Percentiles rank a stretch among this genome's conserved stretches.
Conservation (phyloP, 805 yeast genomes). For the Ogataea pignaliae region DNA sequence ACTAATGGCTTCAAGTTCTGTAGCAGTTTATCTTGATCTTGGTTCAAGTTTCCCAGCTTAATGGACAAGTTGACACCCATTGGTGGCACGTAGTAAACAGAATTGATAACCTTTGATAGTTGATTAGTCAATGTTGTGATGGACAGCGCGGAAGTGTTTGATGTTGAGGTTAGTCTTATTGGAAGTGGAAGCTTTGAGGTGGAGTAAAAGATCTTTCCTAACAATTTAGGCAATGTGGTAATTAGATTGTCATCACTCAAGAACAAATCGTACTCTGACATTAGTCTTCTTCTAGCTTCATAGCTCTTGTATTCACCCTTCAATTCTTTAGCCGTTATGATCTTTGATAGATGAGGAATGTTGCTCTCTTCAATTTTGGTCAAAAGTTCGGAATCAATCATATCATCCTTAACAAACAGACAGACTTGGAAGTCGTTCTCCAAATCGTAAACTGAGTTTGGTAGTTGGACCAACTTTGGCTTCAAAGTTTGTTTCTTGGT, state of each 20-base stretch:
- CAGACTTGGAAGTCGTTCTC: constrained; percentile 51
- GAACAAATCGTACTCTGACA: constrained; percentile 66
- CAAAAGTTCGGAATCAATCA: constrained; percentile 40
- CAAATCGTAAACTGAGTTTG: constrained; percentile 42
- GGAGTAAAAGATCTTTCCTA: constrained; percentile 76
- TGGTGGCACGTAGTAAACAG: constrained; percentile 64
- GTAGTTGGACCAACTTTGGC: constrained; percentile 44
- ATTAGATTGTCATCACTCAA: constrained; percentile 80
- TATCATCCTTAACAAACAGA: constrained; percentile 63
- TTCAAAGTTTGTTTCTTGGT: constrained; percentile 55
- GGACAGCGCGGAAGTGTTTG: constrained; percentile 30
- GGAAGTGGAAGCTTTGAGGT: constrained; percentile 64
- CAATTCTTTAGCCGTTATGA: constrained; percentile 68
- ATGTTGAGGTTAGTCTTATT: constrained; percentile 39
- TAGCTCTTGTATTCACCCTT: constrained; percentile 84
- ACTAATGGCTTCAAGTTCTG: constrained; percentile 59
- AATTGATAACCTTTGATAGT: constrained; percentile 50
- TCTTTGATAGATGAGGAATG: constrained; percentile 44
- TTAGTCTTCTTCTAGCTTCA: constrained; percentile 79
- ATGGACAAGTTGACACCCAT: constrained; percentile 66
- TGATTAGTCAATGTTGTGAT: constrained; percentile 51
- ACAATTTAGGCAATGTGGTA: constrained; percentile 72
- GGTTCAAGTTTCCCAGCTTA: constrained; percentile 56
- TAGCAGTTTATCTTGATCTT: constrained; percentile 44
- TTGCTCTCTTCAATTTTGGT: constrained; percentile 42